Percentiles rank a stretch among this genome's conserved stretches.
These are phyloP conservation scores for Calocybe gangraenosa DNA, from an alignment of 768 basidiomycete species.

Conservation along the genomic window DNA sequence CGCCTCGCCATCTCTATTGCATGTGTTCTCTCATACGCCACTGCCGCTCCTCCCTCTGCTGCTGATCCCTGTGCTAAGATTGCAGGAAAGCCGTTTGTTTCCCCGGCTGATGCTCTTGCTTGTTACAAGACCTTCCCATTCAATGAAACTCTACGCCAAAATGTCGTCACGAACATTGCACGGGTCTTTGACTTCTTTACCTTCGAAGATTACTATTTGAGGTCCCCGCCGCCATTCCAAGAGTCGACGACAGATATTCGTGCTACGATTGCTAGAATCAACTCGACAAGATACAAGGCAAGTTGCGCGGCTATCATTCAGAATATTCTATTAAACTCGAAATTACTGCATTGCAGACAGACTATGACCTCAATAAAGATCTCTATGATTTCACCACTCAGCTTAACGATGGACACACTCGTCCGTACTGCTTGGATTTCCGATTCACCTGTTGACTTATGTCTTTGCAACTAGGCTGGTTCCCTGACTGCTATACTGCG, in stretches of 20 bases:
- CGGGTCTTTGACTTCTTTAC: constrained; percentile 52
- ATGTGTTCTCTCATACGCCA: constrained; percentile 9
- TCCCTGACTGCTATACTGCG: constrained; percentile 50
- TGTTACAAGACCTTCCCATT: constrained; percentile 57
- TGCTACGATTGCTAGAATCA: constrained; percentile 42
- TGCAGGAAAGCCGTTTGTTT: constrained; percentile 39
- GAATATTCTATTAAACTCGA: too few species aligned
- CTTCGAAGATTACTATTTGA: constrained; percentile 47
- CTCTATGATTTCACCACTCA: constrained; percentile 51
- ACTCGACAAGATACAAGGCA: constrained; percentile 43
- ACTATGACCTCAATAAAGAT: constrained; percentile 61
- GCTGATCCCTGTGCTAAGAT: constrained; percentile 36
- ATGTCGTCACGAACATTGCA: constrained; percentile 42
- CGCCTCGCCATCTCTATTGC: constrained; percentile 2
- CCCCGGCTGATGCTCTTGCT: constrained; percentile 51
- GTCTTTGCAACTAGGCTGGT: constrained; percentile 51
- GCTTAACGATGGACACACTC: constrained; percentile 65
- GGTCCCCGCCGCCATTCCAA: constrained; percentile 49
- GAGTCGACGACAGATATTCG: constrained; percentile 55
- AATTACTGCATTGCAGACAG: constrained; percentile 37
- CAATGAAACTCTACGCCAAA: constrained; percentile 52
- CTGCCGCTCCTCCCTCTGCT: constrained; percentile 20
- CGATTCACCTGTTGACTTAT: background rate
- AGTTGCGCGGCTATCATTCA: constrained; percentile 12
- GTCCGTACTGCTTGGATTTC: constrained; percentile 25